Evolutionary conservation across 176 grass and related monocot genomes (phyloP).

Genomic region (Pharus latifolius): DNA sequence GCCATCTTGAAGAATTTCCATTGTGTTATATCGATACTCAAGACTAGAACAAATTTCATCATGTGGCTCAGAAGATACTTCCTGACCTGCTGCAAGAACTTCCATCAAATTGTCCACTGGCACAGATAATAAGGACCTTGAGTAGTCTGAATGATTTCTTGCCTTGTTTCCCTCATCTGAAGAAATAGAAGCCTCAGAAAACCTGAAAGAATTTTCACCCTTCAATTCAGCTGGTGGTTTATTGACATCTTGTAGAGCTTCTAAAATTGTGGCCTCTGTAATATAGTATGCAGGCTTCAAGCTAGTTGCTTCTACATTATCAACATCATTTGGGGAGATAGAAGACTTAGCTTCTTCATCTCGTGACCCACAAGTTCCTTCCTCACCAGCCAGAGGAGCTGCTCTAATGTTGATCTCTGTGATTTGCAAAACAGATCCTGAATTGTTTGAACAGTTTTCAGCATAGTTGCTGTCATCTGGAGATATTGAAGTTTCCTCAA

Average conservation of each 20-base stretch:
- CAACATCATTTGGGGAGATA: not conserved
- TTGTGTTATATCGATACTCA: not conserved
- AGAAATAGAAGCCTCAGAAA: no score
- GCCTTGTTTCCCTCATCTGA: no score
- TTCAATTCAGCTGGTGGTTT: no score
- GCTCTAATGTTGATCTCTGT: not conserved
- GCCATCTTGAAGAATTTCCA: not conserved
- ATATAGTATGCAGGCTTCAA: no score
- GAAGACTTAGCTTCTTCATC: not conserved
- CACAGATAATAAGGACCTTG: no score
- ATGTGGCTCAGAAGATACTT: not conserved
- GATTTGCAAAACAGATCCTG: not conserved
- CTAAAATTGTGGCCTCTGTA: no score
- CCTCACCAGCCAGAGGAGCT: not conserved
- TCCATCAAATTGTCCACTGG: no score
- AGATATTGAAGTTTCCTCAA: not conserved
- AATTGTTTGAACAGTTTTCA: not conserved
- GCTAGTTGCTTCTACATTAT: not conserved
- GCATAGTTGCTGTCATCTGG: not conserved
- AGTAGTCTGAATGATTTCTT: no score
- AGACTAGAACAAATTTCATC: not conserved
- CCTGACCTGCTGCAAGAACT: no score
- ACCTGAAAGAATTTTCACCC: no score
- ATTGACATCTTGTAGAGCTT: no score
- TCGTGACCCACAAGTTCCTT: not conserved